Evolutionary conservation across 257 asterid genomes (phyloP).

Genomic region (Fraxinus anomala): DNA sequence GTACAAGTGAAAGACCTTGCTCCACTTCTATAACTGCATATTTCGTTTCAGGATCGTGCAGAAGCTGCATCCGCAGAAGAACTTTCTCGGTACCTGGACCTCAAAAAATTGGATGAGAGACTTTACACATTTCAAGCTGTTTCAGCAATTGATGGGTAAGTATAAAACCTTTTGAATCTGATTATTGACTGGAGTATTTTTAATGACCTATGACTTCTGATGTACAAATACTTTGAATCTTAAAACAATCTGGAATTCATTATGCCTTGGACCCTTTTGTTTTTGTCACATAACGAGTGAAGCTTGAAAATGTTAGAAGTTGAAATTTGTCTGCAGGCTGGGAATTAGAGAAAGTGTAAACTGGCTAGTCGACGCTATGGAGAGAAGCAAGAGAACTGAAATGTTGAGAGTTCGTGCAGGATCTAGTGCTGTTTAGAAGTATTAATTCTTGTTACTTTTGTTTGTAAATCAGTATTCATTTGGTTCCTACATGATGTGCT

Average conservation of each 20-base stretch:
- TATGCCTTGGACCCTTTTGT: neutral
- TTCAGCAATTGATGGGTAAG: constrained; percentile 77
- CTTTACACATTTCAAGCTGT: constrained; percentile 63
- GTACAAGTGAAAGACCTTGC: neutral
- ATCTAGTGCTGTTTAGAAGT: constrained; percentile 36
- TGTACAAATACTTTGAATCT: neutral
- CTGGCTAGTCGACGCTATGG: constrained; percentile 84
- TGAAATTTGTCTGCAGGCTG: constrained; percentile 46
- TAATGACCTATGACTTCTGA: neutral
- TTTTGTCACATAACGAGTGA: neutral
- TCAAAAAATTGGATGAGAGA: constrained; percentile 76
- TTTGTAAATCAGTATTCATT: neutral
- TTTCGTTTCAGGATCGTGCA: constrained; percentile 61
- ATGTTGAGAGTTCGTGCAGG: constrained; percentile 69
- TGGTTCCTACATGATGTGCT: neutral
- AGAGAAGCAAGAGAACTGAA: constrained; percentile 85
- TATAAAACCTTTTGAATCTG: neutral
- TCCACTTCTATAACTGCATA: neutral
- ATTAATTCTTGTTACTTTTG: neutral
- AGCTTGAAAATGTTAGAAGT: neutral
- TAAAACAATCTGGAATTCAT: neutral
- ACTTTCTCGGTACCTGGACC: constrained; percentile 69
- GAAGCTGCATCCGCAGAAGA: constrained; percentile 74
- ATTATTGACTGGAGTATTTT: neutral
- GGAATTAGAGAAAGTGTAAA: constrained; percentile 79